Base-by-base conservation (phyloP, 1,284 basidiomycete species). In the Lignosus rhinocerotis region DNA sequence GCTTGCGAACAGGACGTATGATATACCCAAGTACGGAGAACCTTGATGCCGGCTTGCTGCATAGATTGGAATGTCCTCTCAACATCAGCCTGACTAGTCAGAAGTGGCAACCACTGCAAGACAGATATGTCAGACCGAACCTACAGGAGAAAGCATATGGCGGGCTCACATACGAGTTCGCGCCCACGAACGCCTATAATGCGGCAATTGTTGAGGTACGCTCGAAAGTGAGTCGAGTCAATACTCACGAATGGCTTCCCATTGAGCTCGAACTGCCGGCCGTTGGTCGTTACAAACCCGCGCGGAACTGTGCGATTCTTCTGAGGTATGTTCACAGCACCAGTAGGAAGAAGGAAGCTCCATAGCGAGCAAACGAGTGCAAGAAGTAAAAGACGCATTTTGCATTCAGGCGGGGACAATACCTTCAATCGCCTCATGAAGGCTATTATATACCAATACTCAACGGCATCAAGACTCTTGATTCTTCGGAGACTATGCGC, bases 21-120 rank as follows among this genome's bases (percentile, higher is more conserved):
- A 69, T 86, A 81, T 36, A 81, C 87, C 87, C 88, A 90, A 6
- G 84, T 78, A 38, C 87, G 80, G 17, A 88, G 78, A 30, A 86
- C 86, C 56, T 80, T 85, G 60, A 86, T 77, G 1, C 85, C 85
- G 5, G 78, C 74, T 10, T 76, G 74, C 12, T 80, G 78, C 65
- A 89, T 87, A 48, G 80, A 81, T 12, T 76, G 74, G 42, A 90
- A 74, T 1, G 84, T 85, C 51, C 72, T 67, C 61, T 84, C 78
- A 25, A 89, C 83, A 67, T 88, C 87, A 46, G 81, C 67, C 21
- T 83, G 75, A 21, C 75, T 78, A 56, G 83, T 82, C 31, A 90
- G 68, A 12, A 80, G 71, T 31, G 82, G 74, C 31, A 90, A 67
- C 88, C 87, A 90, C 75, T 78, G 9, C 12, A 31, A 6, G 10